Base-by-base conservation (phyloP, 208 protist species). In the Balamuthia mandrillaris region DNA sequence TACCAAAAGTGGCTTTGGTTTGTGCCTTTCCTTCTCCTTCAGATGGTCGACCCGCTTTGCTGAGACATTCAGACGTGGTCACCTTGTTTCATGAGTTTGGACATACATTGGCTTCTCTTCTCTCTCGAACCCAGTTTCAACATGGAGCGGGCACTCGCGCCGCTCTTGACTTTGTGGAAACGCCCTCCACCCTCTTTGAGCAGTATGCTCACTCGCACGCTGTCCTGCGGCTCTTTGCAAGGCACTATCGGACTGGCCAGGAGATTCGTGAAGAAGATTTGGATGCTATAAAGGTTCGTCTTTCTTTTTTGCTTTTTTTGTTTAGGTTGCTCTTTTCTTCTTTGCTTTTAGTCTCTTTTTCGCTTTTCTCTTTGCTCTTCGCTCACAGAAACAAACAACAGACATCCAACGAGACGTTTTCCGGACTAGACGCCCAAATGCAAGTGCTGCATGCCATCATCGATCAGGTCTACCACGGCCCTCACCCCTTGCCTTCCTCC, bases 41-140 rank as follows among this genome's bases (percentile, higher is more conserved):
- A 10, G 44, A 39, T 1, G 27, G 54, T 29, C 72, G 51, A 5
- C 72, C 72, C 9, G 42, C 81, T 10, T 75, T 87, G 27, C 72
- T 87, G 18, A 12, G n/a, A 9, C 66, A 86, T 58, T 27, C 24
- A 41, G 68, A 89, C 18, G 47, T 89, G 7, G 61, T 78, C 24
- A 89, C 86, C 3, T 29, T 89, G 2, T 89, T 89, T 61, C 86
- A 89, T 49, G 86, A 89, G 44, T 83, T 89, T 37, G 86, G 86
- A 12, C 86, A 89, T 60, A 72, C 86, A 16, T 31, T 86, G 12
- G 56, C 35, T 41, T 58, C 44, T 21, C 1, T 70, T 31, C 33
- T 60, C 47, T 56, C 70, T 24, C 70, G 70, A 10, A 60, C 70
- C 4, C 39, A 82, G 52, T 61, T 82, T 7, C 61, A 72, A n/a